Evolutionary conservation across 192 early-diverging fungal genomes (phyloP), one percentile per base, ranked within the genome.

Genomic region (Funneliformis mosseae): DNA sequence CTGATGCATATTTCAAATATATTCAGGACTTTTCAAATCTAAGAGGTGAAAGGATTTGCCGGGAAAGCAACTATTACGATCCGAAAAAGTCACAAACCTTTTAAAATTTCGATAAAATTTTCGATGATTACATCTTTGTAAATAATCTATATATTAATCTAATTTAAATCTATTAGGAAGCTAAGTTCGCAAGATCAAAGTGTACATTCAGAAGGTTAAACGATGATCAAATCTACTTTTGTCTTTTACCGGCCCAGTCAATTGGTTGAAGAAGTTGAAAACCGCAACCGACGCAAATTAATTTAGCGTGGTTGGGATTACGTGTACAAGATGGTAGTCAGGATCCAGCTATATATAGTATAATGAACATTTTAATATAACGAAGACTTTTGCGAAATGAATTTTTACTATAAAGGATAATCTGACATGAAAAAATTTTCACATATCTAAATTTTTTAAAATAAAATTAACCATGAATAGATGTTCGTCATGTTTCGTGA

Each of bases 151-250:
- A 27, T 61, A 71, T 72, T 59, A 75, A 33, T 43, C 3, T 62
- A 48, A 25, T 16, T 39, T 64, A 60, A 48, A 76, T 14, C 43
- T 60, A 67, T 45, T 80, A 89, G 85, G 98, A 99, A 83, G 93
- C 98, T 43, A 94, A 97, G 81, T 91, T 99, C 68, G 87, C 91
- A 27, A 96, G 87, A 98, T 99, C 83, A 97, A 98, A 87, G 93
- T 97, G 27, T 99, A 99, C 82, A 97, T 99, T n/a, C 98, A 99
- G 81, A 97, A 97, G 82, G 97, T 99, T 73, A 99, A 88, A 82
- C 85, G 43, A 87, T 96, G 43, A 97, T 99, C 95, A 88, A 96
- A 90, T 87, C 85, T 98, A 81, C 84, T 99, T 60, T 85, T 95
- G 68, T 96, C 97, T 38, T 93, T 96, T 23, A 88, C 92, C 27